Evolutionary conservation across 163 green algal genomes (phyloP), one percentile per base, ranked within the genome.

Genomic region (Volvox carteri): DNA sequence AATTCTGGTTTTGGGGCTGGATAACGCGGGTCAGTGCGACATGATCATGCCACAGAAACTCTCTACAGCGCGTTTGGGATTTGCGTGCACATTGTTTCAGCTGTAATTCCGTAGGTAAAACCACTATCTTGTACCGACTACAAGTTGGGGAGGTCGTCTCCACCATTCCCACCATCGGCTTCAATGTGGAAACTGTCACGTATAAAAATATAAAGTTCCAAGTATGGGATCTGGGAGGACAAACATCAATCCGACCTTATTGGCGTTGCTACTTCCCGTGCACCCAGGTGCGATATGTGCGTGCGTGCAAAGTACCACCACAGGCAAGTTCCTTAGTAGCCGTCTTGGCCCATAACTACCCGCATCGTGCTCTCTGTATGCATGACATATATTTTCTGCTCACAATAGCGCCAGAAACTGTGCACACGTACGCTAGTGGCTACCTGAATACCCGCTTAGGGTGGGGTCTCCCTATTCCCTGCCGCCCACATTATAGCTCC

Each of bases 151-250:
- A 99, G 90, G 98, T 99, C 4, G 98, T 99, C 0, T 98, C 97
- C 2, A 99, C 98, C 4, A 99, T 99, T 76, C 98, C 98, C 18
- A 89, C 84, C 0, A 84, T 90, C 35, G 67, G 98, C 9, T 99
- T 99, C 94, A 99, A 99, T 86, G 98, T 99, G 37, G 98, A 99
- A 93, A 99, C 98, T 30, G 98, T 99, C 30, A 97, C 95, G 0
- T 99, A 99, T 93, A 99, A 99, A 72, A 99, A 99, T 93, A 99
- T 99, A 76, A 99, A 99, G 92, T 99, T 99, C 85, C 98, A 99
- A 87, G 94, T 98, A 1, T 98, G 96, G 95, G 96, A 98, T 86
- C 88, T 99, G 41, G 98, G 98, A 62, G 97, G 96, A 19, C 98
- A 99, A 92, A 99, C 97, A 1, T 98, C 94, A 84, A 99, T 99